Evolutionary conservation across 2,329 filamentous ascomycete genomes (phyloP), one percentile per base, ranked within the genome.

Genomic region (Teratosphaeria viscida): DNA sequence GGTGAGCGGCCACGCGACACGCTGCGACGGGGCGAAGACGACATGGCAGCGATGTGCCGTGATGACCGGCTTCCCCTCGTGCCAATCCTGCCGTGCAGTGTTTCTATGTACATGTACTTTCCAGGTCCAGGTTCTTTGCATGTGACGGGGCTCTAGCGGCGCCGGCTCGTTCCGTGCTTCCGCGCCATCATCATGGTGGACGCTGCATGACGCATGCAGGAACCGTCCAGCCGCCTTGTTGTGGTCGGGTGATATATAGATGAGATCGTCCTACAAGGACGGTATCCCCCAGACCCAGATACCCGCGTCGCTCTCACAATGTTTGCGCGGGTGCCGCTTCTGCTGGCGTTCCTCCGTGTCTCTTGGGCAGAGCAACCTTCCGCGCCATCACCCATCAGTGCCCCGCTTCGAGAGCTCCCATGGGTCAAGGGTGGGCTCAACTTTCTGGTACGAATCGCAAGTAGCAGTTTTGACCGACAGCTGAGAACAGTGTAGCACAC

Each of bases 401-500:
- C 88, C 59, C 92, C 91, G 54, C 83, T 97, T 75, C 86, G 92
- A 68, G 82, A 90, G 66, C 80, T 99, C 58, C 82, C 85, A 67
- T 96, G 92, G 90, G 29, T 32, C 34, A 91, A 89, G 16, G 92
- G 89, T n/a, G 87, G 96, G 72, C 81, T 97, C 70, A 97, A 97
- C 79, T 95, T 80, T 68, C 69, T 99, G n/a, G 43, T 49, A 49
- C 19, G 43, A 6, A 49, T 3, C 7, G 43, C 19, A 19, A 6
- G 19, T 19, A 19, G 43, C 43, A 19, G 19, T 23, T 2, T 49
- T 49, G n/a, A 49, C n/a, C 3, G 23, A 49, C 16, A 23, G 43
- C 43, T 49, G 16, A 49, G 43, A 49, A 8, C 8, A 23, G n/a
- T 43, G 19, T 23, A 49, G 43, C 92, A 95, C 71, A 97, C 94